A percentile compares a stretch with the other conserved stretches of the same genome.
Evolutionary conservation across 352 stramenopile species (phyloP).

Genomic region (Globisporangium middletonii): DNA sequence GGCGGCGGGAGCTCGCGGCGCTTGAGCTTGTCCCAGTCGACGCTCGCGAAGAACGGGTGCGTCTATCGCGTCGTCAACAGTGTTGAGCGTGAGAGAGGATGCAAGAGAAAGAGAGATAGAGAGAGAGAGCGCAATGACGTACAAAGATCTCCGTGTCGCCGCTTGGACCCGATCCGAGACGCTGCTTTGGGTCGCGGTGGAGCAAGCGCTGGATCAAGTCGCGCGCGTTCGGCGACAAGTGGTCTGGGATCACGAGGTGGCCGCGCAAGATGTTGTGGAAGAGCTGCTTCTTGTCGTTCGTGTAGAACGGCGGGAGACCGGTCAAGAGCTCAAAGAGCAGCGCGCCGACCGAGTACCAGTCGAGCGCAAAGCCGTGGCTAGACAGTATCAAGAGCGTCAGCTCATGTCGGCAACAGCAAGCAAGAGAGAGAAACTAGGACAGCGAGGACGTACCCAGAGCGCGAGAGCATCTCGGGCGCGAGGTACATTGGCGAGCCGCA

Average conservation of each 20-base stretch:
- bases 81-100: not conserved
- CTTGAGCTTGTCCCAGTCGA: conserved; percentile 85
- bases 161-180: conserved; percentile 61
- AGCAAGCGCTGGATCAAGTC: conserved; percentile 79
- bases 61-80: conserved; percentile 14
- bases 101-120: not conserved
- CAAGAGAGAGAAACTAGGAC: not conserved
- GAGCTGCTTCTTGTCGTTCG: conserved; percentile 87
- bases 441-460: conserved; percentile 36
- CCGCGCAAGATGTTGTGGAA: conserved; percentile 88
- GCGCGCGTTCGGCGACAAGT: conserved; percentile 64
- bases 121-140: too few relatives aligned
- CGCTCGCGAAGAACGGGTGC: conserved; percentile 75
- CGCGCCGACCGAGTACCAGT: conserved; percentile 83
- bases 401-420: too few relatives aligned
- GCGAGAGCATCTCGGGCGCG: conserved; percentile 76
- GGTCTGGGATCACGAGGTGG: conserved; percentile 75
- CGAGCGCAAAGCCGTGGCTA: conserved; percentile 70
- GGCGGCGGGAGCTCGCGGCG: conserved; percentile 71
- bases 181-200: conserved; percentile 75
- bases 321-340: conserved; percentile 79
- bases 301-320: conserved; percentile 83
- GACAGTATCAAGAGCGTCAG: too few relatives aligned
- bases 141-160: conserved; percentile 83
- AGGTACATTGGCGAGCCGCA: conserved; percentile 86